Base-by-base conservation (phyloP, 345 rosid species). In the Gossypium ekmanianum region DNA sequence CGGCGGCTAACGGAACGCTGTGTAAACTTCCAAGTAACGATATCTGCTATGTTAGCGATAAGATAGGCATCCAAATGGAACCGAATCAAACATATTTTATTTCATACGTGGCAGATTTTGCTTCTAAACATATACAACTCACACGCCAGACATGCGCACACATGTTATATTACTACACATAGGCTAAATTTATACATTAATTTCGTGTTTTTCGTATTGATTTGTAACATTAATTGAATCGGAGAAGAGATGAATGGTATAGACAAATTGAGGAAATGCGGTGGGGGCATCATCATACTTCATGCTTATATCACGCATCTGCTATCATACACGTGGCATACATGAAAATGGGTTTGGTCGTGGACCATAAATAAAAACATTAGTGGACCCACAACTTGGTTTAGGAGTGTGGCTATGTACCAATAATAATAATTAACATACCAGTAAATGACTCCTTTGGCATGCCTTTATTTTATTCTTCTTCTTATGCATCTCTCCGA, bases 291-390 rank as follows among this genome's bases (percentile, higher is more conserved):
- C 78, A 82, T 57, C 80, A 82, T 75, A 88, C 90, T 76, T 90
- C 91, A 88, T 85, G 91, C 87, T 90, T 79, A 86, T 80, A 79
- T 90, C 94, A 89, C 74, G 68, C 83, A 82, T 51, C 76, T 69
- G 88, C 82, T 79, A 76, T 72, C 73, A 84, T 81, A 82, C 84
- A 86, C 88, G 88, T 79, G 88, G 88, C 89, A 78, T 39, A 77
- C 77, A 77, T 61, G 82, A 58, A 76, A 66, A 76, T 82, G 87
- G 82, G 89, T 86, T 86, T 83, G 88, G 91, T 83, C 87, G 26
- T 71, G 83, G 76, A 78, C 84, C 89, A 87, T 69, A 74, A 74
- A 16, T 55, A 70, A 63, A 55, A 48, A 70, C 58, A 71, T 29
- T n/a, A 17, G 65, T 73, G 58, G 71, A 74, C 79, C 84, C 66